phyloP scores from a whole-genome alignment of 1,284 basidiomycete genomes.

The Austroboletus rostrupii region DNA sequence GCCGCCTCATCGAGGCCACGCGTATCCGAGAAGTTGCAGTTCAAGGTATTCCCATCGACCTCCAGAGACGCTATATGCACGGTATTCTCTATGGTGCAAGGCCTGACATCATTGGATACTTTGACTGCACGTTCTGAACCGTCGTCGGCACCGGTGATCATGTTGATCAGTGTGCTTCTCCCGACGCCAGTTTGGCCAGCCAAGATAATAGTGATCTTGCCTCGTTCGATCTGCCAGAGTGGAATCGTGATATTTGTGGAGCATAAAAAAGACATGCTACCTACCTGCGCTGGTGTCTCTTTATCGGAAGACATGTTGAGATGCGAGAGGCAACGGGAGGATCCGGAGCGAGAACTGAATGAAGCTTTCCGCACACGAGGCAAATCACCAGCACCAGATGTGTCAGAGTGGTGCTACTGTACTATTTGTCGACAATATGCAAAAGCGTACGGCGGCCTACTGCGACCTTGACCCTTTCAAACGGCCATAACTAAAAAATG shows the following conservation, averaged over 20 bases:
- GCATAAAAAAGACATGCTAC: slow-evolving; percentile 1
- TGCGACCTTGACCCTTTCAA: too few relatives aligned
- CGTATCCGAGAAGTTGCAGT: slow-evolving; percentile 23
- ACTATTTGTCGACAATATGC: too few relatives aligned
- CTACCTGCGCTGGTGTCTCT: slow-evolving; percentile 3
- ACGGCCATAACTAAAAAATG: too few relatives aligned
- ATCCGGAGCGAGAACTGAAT: too few relatives aligned
- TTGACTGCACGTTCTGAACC: slow-evolving; percentile 13
- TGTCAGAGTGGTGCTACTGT: too few relatives aligned
- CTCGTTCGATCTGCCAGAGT: slow-evolving; percentile 1
- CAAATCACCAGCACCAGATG: too few relatives aligned
- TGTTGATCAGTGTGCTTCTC: slow-evolving; percentile 27
- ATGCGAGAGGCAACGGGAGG: slow-evolving; percentile 7
- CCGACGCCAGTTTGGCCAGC: slow-evolving; percentile 28
- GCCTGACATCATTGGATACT: slow-evolving; percentile 25
- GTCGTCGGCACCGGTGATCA: slow-evolving; percentile 18
- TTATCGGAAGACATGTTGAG: background rate
- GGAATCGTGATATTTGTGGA: background rate
- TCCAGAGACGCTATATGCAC: slow-evolving; percentile 10
- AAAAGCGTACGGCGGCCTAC: too few relatives aligned
- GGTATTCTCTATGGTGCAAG: slow-evolving; percentile 23
- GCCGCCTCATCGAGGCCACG: slow-evolving; percentile 28
- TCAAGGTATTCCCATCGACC: slow-evolving; percentile 4
- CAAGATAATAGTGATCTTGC: slow-evolving; percentile 17
- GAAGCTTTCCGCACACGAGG: too few relatives aligned